These are phyloP conservation scores for Cercis canadensis DNA, from an alignment of 306 rosid species.

Conservation along the genomic window DNA sequence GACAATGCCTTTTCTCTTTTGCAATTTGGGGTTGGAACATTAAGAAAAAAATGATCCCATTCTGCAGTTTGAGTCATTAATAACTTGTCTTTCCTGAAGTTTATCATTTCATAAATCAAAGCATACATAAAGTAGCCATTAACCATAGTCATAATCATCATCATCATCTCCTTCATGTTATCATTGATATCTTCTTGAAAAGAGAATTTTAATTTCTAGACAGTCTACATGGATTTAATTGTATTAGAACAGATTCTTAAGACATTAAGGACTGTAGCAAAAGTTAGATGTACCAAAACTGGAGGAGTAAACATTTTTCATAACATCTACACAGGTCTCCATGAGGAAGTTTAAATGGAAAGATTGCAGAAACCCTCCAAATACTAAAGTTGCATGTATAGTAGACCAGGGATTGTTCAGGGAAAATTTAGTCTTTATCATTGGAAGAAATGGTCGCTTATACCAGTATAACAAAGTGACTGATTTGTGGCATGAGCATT, in stretches of 20 bases:
- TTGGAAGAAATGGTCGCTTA: slow-evolving; percentile 77
- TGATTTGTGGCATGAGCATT: slow-evolving; percentile 90
- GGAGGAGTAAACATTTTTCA: slow-evolving; percentile 23
- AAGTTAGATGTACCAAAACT: not conserved
- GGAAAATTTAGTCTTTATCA: slow-evolving; percentile 77
- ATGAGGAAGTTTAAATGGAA: slow-evolving; percentile 90
- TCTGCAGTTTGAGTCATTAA: not conserved
- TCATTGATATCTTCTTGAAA: not conserved
- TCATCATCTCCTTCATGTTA: not conserved
- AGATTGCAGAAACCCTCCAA: slow-evolving; percentile 76
- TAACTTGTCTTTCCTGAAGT: not conserved
- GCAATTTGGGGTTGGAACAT: not conserved
- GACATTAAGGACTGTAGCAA: slow-evolving; percentile 10
- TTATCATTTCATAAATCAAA: not conserved
- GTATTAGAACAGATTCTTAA: slow-evolving; percentile 9
- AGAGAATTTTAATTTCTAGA: not conserved
- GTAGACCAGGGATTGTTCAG: slow-evolving; percentile 83
- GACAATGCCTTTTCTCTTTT: not conserved
- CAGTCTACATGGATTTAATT: not conserved
- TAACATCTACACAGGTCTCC: slow-evolving; percentile 62
- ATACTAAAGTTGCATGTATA: slow-evolving; percentile 65
- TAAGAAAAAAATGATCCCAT: no score
- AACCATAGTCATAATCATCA: not conserved
- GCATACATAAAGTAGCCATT: no score
- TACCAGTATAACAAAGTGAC: slow-evolving; percentile 93